Evolutionary conservation across 2,329 filamentous ascomycete genomes (phyloP), one percentile per base, ranked within the genome.

Genomic region (Aspergillus ibericus): DNA sequence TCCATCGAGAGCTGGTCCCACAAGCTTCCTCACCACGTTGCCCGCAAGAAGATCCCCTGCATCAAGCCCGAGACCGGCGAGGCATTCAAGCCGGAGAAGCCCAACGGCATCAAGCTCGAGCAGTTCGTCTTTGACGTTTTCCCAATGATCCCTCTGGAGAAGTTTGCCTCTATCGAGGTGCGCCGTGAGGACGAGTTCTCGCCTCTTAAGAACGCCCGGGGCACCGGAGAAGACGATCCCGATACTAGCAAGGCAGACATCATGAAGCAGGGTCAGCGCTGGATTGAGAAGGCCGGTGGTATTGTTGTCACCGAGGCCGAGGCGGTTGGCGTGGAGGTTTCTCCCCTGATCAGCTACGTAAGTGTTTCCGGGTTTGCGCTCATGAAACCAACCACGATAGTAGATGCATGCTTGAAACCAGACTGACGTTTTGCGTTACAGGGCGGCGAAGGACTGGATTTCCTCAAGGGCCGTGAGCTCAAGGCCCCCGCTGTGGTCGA

Each of bases 111-210:
- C 84, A 99, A 99, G 83, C 86, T 99, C 38, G 95, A 99, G 83
- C 95, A 98, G 78, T 99, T 98, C 70, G 93, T 99, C 61, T 99
- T 99, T 73, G 95, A 99, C 74, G 95, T 96, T 72, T 99, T 99
- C 83, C 93, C 93, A 61, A 85, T 93, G 82, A 82, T 96, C 53
- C 81, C 88, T 16, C 86, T 99, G 63, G 84, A 88, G 66, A 92
- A 96, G 79, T 99, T 99, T 72, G 95, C 93, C 22, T 96, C 88
- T 77, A 89, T 98, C 80, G 95, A 99, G 79, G 95, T 99, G 53
- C 91, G 88, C 77, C 91, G 95, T 61, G 93, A 97, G 81, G 95
- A 99, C 68, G 95, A 99, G 79, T 99, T 99, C 81, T 97, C 92
- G 27, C 95, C 95, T 4, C 81, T 99, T 66, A 99, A 99, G 87